phyloP scores from a whole-genome alignment of 192 early-diverging fungal genomes.

The Paraglomus occultum region DNA sequence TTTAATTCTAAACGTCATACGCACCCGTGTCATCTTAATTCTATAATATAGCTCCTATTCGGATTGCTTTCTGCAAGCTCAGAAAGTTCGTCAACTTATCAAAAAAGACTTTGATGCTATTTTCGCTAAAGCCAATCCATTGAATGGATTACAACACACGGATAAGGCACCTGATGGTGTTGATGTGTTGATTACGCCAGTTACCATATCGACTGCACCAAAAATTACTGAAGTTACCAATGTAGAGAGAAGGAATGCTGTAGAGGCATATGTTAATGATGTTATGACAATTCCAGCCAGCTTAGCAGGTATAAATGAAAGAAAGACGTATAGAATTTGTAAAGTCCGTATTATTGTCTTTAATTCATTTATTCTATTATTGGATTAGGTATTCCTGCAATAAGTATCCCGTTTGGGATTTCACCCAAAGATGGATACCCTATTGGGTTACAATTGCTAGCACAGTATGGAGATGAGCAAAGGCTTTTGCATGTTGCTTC shows the following conservation, averaged over 20 bases:
- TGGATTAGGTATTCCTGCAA: slow-evolving; percentile 52
- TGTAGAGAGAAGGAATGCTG: slow-evolving; percentile 35
- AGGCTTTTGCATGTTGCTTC: slow-evolving; percentile 51
- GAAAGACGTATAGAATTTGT: slow-evolving; percentile 15
- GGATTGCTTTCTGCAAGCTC: slow-evolving; percentile 77
- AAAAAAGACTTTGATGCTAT: slow-evolving; percentile 74
- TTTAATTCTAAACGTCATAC: background rate
- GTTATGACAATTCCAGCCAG: slow-evolving; percentile 88
- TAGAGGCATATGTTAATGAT: slow-evolving; percentile 77
- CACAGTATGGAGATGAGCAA: slow-evolving; percentile 81
- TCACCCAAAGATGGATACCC: slow-evolving; percentile 54
- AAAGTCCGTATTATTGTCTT: background rate
- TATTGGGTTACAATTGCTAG: slow-evolving; percentile 81
- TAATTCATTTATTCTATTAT: background rate
- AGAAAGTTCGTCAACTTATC: slow-evolving; percentile 76
- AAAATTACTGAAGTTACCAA: slow-evolving; percentile 29
- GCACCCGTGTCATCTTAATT: slow-evolving; percentile 24
- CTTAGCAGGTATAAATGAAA: slow-evolving; percentile 68
- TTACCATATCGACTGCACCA: slow-evolving; percentile 73
- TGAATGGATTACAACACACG: slow-evolving; percentile 26
- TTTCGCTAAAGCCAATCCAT: slow-evolving; percentile 65
- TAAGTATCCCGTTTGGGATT: slow-evolving; percentile 59
- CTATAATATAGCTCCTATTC: slow-evolving; percentile 52
- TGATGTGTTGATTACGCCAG: slow-evolving; percentile 80
- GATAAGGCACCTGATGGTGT: slow-evolving; percentile 37